phyloP scores from a whole-genome alignment of 1,284 basidiomycete genomes.

The Papiliotrema fonsecae region DNA sequence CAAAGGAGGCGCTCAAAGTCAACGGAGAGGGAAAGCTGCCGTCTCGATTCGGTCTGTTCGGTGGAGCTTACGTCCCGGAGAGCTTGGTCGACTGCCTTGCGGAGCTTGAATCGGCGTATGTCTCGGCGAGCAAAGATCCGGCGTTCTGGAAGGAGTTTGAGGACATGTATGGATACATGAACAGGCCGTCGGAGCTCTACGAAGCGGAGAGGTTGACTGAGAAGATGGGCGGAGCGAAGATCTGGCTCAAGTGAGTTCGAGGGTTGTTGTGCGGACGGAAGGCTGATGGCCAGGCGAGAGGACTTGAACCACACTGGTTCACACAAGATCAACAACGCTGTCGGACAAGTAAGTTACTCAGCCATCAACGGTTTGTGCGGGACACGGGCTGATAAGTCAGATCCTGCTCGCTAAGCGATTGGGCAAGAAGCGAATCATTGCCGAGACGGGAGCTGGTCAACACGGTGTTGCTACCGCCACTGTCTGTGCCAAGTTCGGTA shows the following conservation, averaged over 20 bases:
- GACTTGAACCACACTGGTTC: slow-evolving; percentile 85
- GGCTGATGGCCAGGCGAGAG: slow-evolving; percentile 38
- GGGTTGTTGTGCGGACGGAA: not conserved
- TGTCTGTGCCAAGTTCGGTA: slow-evolving; percentile 90
- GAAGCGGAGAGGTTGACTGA: slow-evolving; percentile 69
- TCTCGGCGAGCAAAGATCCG: slow-evolving; percentile 78
- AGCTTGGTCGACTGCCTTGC: slow-evolving; percentile 82
- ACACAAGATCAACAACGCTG: slow-evolving; percentile 95
- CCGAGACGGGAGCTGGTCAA: slow-evolving; percentile 97
- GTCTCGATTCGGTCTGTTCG: slow-evolving; percentile 87
- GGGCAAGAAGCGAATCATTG: slow-evolving; percentile 95
- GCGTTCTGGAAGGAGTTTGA: slow-evolving; percentile 91
- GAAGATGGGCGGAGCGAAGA: slow-evolving; percentile 78
- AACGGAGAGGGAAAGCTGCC: slow-evolving; percentile 56
- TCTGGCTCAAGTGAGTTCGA: slow-evolving; percentile 83
- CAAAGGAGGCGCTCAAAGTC: slow-evolving; percentile 33
- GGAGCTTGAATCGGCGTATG: slow-evolving; percentile 89
- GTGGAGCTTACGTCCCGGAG: slow-evolving; percentile 96
- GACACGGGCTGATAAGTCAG: slow-evolving; percentile 47
- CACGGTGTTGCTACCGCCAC: slow-evolving; percentile 99
- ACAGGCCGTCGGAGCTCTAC: slow-evolving; percentile 68
- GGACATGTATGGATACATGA: slow-evolving; percentile 84
- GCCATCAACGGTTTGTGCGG: too few relatives aligned
- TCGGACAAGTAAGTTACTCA: slow-evolving; percentile 75
- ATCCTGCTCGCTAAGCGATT: slow-evolving; percentile 86